Conservation (phyloP, 345 rosid species). For the Boechera divaricarpa region DNA sequence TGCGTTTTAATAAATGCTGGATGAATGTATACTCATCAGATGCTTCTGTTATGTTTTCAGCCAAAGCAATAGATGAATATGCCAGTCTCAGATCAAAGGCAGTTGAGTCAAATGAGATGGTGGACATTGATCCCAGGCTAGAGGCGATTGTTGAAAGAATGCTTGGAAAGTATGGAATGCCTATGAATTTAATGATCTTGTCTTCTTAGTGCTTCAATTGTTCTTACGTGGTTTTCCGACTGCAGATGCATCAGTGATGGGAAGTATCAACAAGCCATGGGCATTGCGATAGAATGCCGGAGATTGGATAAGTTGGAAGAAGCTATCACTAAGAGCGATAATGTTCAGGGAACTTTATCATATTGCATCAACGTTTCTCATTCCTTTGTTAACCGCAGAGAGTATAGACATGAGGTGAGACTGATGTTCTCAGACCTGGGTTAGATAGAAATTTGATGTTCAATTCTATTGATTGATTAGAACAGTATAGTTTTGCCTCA, state of each 20-base stretch:
- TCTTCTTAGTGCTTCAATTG: conserved; percentile 27
- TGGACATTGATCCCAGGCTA: conserved; percentile 79
- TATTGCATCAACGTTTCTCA: conserved; percentile 91
- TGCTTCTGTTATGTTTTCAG: conserved; percentile 51
- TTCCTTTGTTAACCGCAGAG: conserved; percentile 87
- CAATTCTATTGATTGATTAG: conserved; percentile 10
- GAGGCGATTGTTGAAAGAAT: conserved; percentile 98
- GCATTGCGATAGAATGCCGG: conserved; percentile 97
- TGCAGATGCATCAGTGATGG: conserved; percentile 93
- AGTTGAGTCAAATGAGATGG: conserved; percentile 64
- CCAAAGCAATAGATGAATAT: conserved; percentile 98
- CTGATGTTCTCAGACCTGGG: not conserved
- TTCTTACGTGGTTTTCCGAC: conserved; percentile 26
- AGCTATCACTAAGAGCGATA: conserved; percentile 89
- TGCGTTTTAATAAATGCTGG: conserved; percentile 6
- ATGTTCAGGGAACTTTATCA: conserved; percentile 79
- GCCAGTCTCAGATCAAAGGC: conserved; percentile 87
- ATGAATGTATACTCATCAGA: conserved; percentile 18
- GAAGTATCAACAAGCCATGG: conserved; percentile 99
- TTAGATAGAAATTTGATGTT: not conserved
- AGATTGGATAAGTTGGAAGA: conserved; percentile 97
- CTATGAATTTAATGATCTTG: not conserved
- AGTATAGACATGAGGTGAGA: conserved; percentile 88
- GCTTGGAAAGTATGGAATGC: conserved; percentile 83
- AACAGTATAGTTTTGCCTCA: conserved; percentile 7